These are phyloP conservation scores for Coniferiporia sulphurascens DNA, from an alignment of 1,284 basidiomycete genomes.

Conservation along the genomic window DNA sequence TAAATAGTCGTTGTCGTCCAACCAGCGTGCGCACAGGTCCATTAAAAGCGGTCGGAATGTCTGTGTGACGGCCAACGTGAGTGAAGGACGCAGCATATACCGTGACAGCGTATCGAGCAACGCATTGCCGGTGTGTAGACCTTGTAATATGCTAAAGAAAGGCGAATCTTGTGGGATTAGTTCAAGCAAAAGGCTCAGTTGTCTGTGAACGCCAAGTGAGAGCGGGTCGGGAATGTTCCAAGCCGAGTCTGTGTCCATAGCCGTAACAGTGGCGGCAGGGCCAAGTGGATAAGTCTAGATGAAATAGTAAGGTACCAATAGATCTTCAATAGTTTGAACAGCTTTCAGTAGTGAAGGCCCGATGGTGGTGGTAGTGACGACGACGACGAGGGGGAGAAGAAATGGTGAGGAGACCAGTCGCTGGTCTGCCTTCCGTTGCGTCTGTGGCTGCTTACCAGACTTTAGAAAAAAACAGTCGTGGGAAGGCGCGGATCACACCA, in stretches of 20 bases:
- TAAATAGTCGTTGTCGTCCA: constrained; percentile 42
- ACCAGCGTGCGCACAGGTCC: constrained; percentile 69
- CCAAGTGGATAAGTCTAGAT: too few species aligned
- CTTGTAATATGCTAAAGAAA: background rate
- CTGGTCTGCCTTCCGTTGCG: background rate
- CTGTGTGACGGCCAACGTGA: constrained; percentile 52
- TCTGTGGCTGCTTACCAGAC: background rate
- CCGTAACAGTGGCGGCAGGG: too few species aligned
- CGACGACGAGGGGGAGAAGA: too few species aligned
- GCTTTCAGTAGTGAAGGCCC: too few species aligned
- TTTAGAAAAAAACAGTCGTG: too few species aligned
- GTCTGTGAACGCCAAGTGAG: constrained; percentile 7
- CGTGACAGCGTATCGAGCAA: constrained; percentile 9
- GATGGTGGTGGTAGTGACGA: too few species aligned
- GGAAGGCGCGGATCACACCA: too few species aligned
- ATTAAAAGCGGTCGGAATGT: constrained; percentile 64
- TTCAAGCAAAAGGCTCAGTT: constrained; percentile 9
- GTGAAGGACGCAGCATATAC: constrained; percentile 2
- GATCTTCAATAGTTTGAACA: too few species aligned
- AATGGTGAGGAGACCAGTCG: too few species aligned
- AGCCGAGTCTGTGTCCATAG: constrained; percentile 1
- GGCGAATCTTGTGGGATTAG: constrained; percentile 12
- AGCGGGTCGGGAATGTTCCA: constrained; percentile 16
- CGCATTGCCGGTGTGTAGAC: background rate
- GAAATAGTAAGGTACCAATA: too few species aligned